Evolutionary conservation across 805 yeast genomes (phyloP).

Genomic region (Candida pseudoglaebosa): DNA sequence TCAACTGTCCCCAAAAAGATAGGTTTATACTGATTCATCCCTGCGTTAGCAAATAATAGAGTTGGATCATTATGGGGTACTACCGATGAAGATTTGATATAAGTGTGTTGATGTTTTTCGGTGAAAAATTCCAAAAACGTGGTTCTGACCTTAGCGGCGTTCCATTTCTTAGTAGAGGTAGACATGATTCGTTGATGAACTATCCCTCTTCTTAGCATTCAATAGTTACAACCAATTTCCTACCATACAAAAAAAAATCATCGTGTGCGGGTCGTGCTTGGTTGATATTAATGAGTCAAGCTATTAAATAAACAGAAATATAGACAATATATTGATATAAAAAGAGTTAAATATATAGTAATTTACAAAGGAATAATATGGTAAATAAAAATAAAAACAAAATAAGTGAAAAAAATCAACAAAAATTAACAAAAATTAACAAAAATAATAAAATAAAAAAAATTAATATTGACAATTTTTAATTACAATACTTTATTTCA

Average conservation of each 20-base stretch:
- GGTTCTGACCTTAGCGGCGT: slow-evolving; percentile 60
- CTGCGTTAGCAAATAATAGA: slow-evolving; percentile 93
- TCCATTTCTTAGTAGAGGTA: slow-evolving; percentile 28
- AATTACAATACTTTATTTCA: too few relatives aligned
- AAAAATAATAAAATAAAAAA: too few relatives aligned
- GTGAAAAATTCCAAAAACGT: slow-evolving; percentile 84
- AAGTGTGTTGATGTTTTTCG: slow-evolving; percentile 61
- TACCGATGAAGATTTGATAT: slow-evolving; percentile 89
- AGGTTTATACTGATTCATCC: slow-evolving; percentile 99
- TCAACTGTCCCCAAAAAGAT: slow-evolving; percentile 96
- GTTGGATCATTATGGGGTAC: slow-evolving; percentile 99
- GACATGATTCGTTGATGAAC: slow-evolving; percentile 8
- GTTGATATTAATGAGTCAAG: neutral
- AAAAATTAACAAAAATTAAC: too few relatives aligned
- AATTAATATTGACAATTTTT: too few relatives aligned
- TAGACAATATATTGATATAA: too few relatives aligned
- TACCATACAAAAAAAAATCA: neutral
- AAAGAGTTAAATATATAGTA: too few relatives aligned
- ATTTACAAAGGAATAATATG: too few relatives aligned
- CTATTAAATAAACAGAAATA: too few relatives aligned
- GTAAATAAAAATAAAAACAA: too few relatives aligned
- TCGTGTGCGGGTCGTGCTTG: slow-evolving; percentile 1
- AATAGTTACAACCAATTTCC: neutral
- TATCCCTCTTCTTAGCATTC: slow-evolving; percentile 7
- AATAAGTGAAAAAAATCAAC: too few relatives aligned